Conservation (phyloP, 352 stramenopile genomes). For the Phytophthora sansomeana region DNA sequence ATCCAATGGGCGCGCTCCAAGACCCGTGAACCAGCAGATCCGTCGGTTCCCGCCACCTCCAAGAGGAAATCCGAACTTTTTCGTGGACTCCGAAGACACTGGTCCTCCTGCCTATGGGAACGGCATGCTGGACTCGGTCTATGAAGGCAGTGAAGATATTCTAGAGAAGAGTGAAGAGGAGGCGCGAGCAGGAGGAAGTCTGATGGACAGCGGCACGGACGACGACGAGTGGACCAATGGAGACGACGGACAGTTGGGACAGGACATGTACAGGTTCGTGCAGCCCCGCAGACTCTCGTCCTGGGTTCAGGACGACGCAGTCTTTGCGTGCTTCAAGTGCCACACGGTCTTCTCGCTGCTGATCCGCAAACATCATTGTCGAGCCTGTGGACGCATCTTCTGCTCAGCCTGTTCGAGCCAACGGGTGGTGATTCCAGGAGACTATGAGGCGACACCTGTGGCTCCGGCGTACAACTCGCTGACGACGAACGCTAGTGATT, state of each 20-base stretch:
- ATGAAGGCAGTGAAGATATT: slow-evolving; percentile 56
- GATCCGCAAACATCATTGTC: slow-evolving; percentile 85
- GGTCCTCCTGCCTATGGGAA: slow-evolving; percentile 36
- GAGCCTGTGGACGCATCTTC: slow-evolving; percentile 85
- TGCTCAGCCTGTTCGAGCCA: slow-evolving; percentile 83
- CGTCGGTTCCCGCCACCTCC: slow-evolving; percentile 24
- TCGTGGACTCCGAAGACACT: slow-evolving; percentile 23
- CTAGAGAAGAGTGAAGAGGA: slow-evolving; percentile 42
- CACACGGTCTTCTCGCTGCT: slow-evolving; percentile 83
- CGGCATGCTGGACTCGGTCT: slow-evolving; percentile 65
- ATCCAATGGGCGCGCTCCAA: neutral
- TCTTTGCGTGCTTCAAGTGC: slow-evolving; percentile 90
- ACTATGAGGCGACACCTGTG: slow-evolving; percentile 82
- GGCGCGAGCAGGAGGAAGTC: neutral
- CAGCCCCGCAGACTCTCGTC: slow-evolving; percentile 80
- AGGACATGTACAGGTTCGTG: slow-evolving; percentile 88
- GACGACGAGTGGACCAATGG: slow-evolving; percentile 73
- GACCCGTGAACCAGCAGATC: slow-evolving; percentile 5
- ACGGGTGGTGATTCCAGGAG: slow-evolving; percentile 79
- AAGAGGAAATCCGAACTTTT: slow-evolving; percentile 13
- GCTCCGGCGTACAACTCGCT: slow-evolving; percentile 65
- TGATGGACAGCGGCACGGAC: slow-evolving; percentile 45
- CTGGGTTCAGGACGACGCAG: slow-evolving; percentile 88
- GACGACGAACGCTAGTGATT: slow-evolving; percentile 73
- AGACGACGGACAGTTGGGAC: slow-evolving; percentile 51